Base-by-base conservation (phyloP, 139 green algal genomes). In the Tetradesmus obliquus region DNA sequence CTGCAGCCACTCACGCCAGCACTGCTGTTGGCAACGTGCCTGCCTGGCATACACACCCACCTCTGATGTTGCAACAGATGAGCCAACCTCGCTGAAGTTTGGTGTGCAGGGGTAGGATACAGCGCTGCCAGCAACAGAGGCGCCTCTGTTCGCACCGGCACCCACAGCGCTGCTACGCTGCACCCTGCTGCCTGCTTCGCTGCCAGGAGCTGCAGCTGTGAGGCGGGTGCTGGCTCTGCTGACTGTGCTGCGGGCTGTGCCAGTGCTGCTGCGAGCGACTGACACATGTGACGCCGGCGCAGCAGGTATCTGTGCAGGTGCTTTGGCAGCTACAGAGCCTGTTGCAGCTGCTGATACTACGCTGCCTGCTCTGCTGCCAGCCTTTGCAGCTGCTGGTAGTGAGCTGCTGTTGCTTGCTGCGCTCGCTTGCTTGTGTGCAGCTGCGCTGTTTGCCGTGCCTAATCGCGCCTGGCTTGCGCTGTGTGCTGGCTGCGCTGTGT, bases 21-120 rank as follows among this genome's bases (percentile, higher is more conserved):
- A 45, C 32, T 45, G 32, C 32, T 45, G 32, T 45, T 45, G 32
- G 32, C 32, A 4, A 19, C 3, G 0, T 82, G 20, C 17, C 5
- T 82, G 74, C 22, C 24, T n/a, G 3, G 17, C 19, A 19, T 54
- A 62, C 8, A 12, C 24, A 45, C 82, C n/a, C n/a, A 87, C 82
- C 82, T 87, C 82, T 69, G 82, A 87, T 22, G 53, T 20, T 20
- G 54, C 82, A 0, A 71, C 82, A 12, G 82, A 87, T 51, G 74
- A 82, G 22, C 54, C 54, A 7, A 87, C 82, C 53, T 72, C 53
- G 53, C 82, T 87, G 55, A 87, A 87, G 54, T 74, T 87, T 54
- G 82, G 82, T 3, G 82, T 87, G 53, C n/a, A n/a, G 15, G 82
- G 82, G 55, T 87, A 87, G 8, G 82, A 87, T 17, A 71, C 82